phyloP scores from a whole-genome alignment of 1,284 basidiomycete species.

The Fomitopsis pinicola region DNA sequence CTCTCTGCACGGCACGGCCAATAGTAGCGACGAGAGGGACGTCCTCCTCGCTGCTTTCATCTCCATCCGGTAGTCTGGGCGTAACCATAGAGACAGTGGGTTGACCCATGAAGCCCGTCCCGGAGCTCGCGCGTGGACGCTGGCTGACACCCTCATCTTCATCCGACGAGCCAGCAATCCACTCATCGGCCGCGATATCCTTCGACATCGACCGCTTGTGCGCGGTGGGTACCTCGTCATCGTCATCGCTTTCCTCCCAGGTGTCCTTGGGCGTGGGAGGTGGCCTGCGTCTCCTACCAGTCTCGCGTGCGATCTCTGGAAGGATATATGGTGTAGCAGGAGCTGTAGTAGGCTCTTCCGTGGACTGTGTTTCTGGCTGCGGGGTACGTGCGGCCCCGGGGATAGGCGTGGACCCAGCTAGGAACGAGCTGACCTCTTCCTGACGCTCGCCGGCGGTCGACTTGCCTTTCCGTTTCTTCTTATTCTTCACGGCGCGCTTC shows the following conservation, averaged over 20 bases:
- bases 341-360: background rate
- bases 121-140: conserved; percentile 46
- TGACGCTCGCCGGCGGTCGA: conserved; percentile 26
- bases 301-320: conserved; percentile 48
- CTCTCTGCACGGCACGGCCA: conserved; percentile 41
- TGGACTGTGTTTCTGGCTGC: background rate
- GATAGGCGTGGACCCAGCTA: conserved; percentile 1
- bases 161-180: conserved; percentile 62
- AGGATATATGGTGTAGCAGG: conserved; percentile 49
- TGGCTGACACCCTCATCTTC: conserved; percentile 40
- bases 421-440: conserved; percentile 1
- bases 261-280: conserved; percentile 43
- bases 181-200: conserved; percentile 35
- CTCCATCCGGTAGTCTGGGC: conserved; percentile 12
- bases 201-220: conserved; percentile 11
- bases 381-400: background rate
- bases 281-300: conserved; percentile 32
- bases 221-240: conserved; percentile 37
- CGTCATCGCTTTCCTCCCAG: conserved; percentile 43
- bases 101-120: conserved; percentile 40
- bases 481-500: conserved; percentile 34
- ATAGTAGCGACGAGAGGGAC: conserved; percentile 65
- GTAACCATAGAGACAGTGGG: conserved; percentile 4
- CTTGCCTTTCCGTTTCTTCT: conserved; percentile 42
- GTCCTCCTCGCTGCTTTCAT: conserved; percentile 68